These are phyloP conservation scores for Beta lomatogona DNA, from an alignment of 179 eudicot species.

Conservation along the genomic window DNA sequence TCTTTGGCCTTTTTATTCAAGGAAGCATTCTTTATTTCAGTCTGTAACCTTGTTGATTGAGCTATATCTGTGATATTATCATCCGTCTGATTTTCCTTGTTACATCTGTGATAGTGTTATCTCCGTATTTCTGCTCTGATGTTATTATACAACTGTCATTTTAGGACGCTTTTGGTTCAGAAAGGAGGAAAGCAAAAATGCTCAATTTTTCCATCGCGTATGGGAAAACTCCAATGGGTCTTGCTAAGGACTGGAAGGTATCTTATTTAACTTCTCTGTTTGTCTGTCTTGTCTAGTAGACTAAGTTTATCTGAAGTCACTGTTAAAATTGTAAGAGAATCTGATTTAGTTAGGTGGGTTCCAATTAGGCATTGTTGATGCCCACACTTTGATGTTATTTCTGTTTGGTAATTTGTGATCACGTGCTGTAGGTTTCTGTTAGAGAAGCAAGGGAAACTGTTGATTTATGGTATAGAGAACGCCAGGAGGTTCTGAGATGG, in stretches of 20 bases:
- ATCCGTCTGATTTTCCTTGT: too few species aligned
- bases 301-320: neutral
- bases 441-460: conserved; percentile 91
- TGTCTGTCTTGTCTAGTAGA: neutral
- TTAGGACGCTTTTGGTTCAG: conserved; percentile 93
- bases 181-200: conserved; percentile 99
- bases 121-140: neutral
- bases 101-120: neutral
- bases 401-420: conserved; percentile 3
- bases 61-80: neutral
- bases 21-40: neutral
- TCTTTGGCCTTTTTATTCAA: neutral
- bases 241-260: conserved; percentile 99
- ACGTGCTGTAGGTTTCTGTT: conserved; percentile 67
- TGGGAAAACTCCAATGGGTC: conserved; percentile 88
- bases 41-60: neutral
- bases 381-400: neutral
- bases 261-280: neutral
- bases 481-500: conserved; percentile 83
- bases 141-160: conserved; percentile 14
- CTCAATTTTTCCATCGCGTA: conserved; percentile 98
- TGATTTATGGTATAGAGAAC: conserved; percentile 82
- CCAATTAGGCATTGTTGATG: neutral
- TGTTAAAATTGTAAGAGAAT: too few species aligned
- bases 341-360: neutral